These are phyloP conservation scores for Neocucurbitaria cava DNA, from an alignment of 2,329 filamentous ascomycete genomes.

Conservation along the genomic window DNA sequence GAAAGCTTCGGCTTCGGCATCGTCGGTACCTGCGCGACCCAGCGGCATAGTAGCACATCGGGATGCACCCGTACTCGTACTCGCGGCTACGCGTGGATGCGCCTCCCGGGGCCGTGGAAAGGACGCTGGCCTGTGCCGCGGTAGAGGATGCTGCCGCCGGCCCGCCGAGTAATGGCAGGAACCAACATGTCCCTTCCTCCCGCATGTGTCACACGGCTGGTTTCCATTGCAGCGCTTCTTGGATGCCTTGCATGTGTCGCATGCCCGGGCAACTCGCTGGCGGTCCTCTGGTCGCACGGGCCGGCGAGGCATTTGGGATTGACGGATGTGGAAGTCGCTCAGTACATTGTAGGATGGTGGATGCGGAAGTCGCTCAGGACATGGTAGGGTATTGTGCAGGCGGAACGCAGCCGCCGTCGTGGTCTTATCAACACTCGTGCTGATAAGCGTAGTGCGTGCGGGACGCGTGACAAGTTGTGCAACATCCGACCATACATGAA, in stretches of 20 bases:
- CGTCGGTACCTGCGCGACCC: too few species aligned
- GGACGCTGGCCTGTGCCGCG: constrained; percentile 3
- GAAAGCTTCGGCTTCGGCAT: background rate
- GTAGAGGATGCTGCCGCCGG: constrained; percentile 13
- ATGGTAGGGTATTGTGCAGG: too few species aligned
- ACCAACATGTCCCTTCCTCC: constrained; percentile 19
- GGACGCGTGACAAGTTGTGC: too few species aligned
- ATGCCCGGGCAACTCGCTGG: constrained; percentile 28
- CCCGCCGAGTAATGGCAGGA: constrained; percentile 20
- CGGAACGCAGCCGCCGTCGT: constrained; percentile 13
- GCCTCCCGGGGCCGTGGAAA: background rate
- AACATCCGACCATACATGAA: too few species aligned
- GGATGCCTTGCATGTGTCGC: constrained; percentile 25
- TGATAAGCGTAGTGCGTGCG: too few species aligned
- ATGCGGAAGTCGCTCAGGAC: constrained; percentile 12
- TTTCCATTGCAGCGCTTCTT: constrained; percentile 29
- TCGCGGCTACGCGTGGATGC: background rate
- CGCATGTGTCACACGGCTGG: constrained; percentile 24
- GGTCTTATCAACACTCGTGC: background rate
- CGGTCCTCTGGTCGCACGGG: constrained; percentile 29
- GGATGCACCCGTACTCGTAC: too few species aligned
- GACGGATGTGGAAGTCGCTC: constrained; percentile 4
- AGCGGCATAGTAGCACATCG: too few species aligned
- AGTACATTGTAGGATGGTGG: background rate
- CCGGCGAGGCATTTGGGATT: constrained; percentile 25